A percentile compares a stretch with the other conserved stretches of the same genome.
phyloP scores from a whole-genome alignment of 2,329 filamentous ascomycete species.

The Calonectria henricotiae region DNA sequence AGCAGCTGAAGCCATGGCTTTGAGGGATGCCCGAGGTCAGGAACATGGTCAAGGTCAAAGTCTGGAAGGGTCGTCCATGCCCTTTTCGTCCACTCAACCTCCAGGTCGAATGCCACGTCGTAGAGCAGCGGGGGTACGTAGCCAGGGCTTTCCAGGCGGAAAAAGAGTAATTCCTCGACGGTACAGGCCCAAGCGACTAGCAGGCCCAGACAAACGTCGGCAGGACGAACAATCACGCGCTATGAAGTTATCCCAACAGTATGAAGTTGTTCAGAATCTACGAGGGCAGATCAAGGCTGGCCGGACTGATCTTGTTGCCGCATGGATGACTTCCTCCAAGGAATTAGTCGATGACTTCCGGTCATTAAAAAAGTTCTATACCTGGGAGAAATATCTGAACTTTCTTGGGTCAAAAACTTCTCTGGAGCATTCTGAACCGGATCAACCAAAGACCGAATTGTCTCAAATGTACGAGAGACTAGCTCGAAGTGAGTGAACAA shows the following conservation, averaged over 20 bases:
- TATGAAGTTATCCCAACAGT: constrained; percentile 61
- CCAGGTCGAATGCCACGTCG: constrained; percentile 40
- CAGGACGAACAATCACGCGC: constrained; percentile 64
- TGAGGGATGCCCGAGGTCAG: constrained; percentile 68
- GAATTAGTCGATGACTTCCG: constrained; percentile 76
- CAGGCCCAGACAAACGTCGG: constrained; percentile 62
- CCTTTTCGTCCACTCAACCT: constrained; percentile 26
- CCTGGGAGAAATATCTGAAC: constrained; percentile 77
- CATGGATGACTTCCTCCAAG: constrained; percentile 74
- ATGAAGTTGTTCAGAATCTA: constrained; percentile 63
- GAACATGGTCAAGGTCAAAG: constrained; percentile 31
- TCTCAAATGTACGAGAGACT: constrained; percentile 72
- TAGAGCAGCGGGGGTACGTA: constrained; percentile 34
- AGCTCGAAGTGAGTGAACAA: constrained; percentile 65
- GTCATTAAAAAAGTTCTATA: constrained; percentile 76
- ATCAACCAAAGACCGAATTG: constrained; percentile 62
- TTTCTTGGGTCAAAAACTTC: constrained; percentile 65
- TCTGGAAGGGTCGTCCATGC: neutral
- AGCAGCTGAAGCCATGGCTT: constrained; percentile 81
- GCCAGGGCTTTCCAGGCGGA: constrained; percentile 33
- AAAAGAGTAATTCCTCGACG: constrained; percentile 57
- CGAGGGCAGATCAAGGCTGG: constrained; percentile 62
- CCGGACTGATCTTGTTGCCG: constrained; percentile 62
- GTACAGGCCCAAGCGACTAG: constrained; percentile 66
- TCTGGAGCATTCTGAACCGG: constrained; percentile 42